These are phyloP conservation scores for Exophiala aquamarina DNA, from an alignment of 2,329 filamentous ascomycete genomes.

Conservation along the genomic window DNA sequence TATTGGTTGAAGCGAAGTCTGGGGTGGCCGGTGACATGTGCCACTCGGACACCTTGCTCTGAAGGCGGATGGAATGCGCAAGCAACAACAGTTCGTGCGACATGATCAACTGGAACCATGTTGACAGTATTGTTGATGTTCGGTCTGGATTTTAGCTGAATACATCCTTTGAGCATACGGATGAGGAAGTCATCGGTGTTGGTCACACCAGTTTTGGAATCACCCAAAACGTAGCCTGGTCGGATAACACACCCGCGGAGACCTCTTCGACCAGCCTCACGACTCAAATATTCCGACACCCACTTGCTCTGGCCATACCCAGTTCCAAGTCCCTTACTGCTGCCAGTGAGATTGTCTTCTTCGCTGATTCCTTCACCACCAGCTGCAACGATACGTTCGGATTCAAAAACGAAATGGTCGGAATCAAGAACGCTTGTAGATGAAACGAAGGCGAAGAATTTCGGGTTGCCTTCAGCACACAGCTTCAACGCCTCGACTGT, in stretches of 20 bases:
- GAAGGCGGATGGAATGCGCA: conserved; percentile 62
- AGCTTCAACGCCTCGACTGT: conserved; percentile 75
- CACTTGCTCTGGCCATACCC: conserved; percentile 94
- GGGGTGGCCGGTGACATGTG: conserved; percentile 78
- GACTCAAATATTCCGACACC: conserved; percentile 70
- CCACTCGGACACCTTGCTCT: conserved; percentile 56
- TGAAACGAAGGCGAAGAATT: conserved; percentile 77
- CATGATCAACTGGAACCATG: conserved; percentile 81
- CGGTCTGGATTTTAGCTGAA: conserved; percentile 73
- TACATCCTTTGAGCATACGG: conserved; percentile 80
- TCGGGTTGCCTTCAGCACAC: conserved; percentile 74
- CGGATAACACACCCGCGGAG: conserved; percentile 74
- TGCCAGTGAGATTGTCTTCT: conserved; percentile 74
- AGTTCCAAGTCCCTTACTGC: conserved; percentile 72
- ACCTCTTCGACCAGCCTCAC: conserved; percentile 75
- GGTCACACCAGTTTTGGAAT: conserved; percentile 66
- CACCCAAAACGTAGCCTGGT: conserved; percentile 81
- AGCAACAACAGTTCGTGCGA: conserved; percentile 76
- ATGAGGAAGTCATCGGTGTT: conserved; percentile 91
- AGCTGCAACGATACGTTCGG: conserved; percentile 59
- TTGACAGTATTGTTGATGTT: conserved; percentile 85
- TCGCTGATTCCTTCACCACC: conserved; percentile 70
- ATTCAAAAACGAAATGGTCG: conserved; percentile 75
- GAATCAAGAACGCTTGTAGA: conserved; percentile 82
- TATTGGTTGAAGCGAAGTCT: conserved; percentile 76